Evolutionary conservation across 371 early-diverging fungal genomes (phyloP).

Genomic region (Catenaria anguillulae): DNA sequence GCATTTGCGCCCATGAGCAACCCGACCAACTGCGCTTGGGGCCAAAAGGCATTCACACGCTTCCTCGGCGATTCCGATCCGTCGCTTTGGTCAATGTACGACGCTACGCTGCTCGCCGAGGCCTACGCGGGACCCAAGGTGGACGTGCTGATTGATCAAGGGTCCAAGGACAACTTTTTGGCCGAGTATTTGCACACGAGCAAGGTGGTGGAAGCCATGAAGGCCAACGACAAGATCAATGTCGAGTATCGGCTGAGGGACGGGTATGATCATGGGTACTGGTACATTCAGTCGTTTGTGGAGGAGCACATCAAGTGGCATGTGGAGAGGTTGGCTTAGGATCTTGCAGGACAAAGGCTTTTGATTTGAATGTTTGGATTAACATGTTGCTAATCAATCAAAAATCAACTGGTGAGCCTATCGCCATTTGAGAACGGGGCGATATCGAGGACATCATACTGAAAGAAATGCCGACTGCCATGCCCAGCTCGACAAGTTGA

Average conservation of each 20-base stretch:
- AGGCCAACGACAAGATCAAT: conserved; percentile 19
- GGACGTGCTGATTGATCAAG: conserved; percentile 33
- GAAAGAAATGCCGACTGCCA: no score
- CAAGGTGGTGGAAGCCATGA: conserved; percentile 30
- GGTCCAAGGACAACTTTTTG: conserved; percentile 52
- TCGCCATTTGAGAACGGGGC: no score
- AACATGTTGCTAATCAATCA: no score
- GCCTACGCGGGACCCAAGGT: conserved; percentile 16
- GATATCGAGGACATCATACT: no score
- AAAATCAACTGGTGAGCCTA: no score
- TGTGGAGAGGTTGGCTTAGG: conserved; percentile 27
- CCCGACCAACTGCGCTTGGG: conserved; percentile 56
- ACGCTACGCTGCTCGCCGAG: conserved; percentile 48
- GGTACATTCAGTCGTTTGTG: conserved; percentile 60
- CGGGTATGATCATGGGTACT: conserved; percentile 77
- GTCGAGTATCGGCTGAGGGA: conserved; percentile 50
- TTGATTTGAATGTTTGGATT: no score
- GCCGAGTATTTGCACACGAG: conserved; percentile 44
- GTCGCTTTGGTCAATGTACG: conserved; percentile 50
- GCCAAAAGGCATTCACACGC: conserved; percentile 54
- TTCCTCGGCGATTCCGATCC: conserved; percentile 44
- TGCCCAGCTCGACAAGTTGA: no score
- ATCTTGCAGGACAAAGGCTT: no score
- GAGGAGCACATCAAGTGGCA: conserved; percentile 65
- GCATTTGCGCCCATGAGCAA: conserved; percentile 71